phyloP scores from a whole-genome alignment of 164 flowering plant genomes.

The Aristolochia fimbriata region DNA sequence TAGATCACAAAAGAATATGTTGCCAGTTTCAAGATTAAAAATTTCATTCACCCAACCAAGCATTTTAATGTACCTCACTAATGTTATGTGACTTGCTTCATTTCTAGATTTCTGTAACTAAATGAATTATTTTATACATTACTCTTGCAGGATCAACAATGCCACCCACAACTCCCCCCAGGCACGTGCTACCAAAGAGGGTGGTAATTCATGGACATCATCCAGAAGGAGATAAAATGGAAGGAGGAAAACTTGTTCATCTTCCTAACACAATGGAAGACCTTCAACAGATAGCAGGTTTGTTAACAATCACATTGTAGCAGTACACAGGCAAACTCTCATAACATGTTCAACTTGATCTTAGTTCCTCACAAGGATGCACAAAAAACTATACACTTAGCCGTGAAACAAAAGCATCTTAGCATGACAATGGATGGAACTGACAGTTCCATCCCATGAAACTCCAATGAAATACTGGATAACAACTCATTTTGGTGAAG shows the following conservation, averaged over 20 bases:
- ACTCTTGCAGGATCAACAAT: constrained; percentile 29
- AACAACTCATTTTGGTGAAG: background rate
- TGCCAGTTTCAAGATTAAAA: constrained; percentile 26
- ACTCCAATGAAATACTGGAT: background rate
- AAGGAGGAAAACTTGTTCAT: constrained; percentile 56
- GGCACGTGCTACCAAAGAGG: constrained; percentile 24
- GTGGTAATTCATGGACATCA: constrained; percentile 59
- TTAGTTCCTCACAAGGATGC: background rate
- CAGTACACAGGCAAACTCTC: background rate
- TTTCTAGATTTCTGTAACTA: background rate
- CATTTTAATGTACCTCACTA: too few relatives aligned
- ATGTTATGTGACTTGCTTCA: background rate
- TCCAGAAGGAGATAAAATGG: constrained; percentile 27
- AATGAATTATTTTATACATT: constrained; percentile 6
- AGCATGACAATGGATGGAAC: background rate
- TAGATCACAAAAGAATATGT: background rate
- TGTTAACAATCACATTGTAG: background rate
- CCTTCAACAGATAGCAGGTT: constrained; percentile 59
- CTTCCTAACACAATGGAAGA: constrained; percentile 51
- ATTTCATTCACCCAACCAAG: background rate
- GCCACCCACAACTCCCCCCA: constrained; percentile 13
- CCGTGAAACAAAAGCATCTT: background rate
- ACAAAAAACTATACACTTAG: background rate
- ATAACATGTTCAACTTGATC: background rate
- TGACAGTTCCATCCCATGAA: background rate